Evolutionary conservation across 2,329 filamentous ascomycete genomes (phyloP), one percentile per base, ranked within the genome.

Genomic region (Arthroderma sp.): DNA sequence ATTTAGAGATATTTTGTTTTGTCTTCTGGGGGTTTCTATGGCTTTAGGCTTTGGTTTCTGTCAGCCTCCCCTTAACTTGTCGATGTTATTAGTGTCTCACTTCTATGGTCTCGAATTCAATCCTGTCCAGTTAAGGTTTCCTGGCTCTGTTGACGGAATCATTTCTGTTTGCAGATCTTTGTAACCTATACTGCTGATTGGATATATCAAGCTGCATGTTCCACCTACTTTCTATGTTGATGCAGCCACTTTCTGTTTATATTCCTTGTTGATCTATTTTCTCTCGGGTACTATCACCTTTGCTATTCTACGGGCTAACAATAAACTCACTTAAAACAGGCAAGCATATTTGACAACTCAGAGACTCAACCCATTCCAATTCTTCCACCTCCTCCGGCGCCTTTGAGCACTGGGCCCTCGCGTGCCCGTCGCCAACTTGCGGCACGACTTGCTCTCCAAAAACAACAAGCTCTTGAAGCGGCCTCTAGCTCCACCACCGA

Each of bases 361-460:
- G 61, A 60, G 60, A 63, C 55, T 58, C 72, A 74, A 58, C 73
- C 68, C 54, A 73, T 72, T 62, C 75, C 70, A 15, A 73, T 76
- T 44, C 63, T 76, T 33, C 68, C 72, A 55, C 73, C 74, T 0
- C 85, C 86, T n/a, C 87, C 83, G 21, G 85, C 87, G 33, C 88
- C 90, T 11, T 77, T 95, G 66, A 93, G 91, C 69, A 84, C 91
- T 37, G 85, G 87, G 0, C 91, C 91, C 1, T 94, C 89, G 6
- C 83, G 91, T 55, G 91, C 91, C 6, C 83, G 91, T 54, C 79
- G 89, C 57, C 89, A 95, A 70, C 81, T 97, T n/a, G 91, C 90
- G n/a, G 87, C 88, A 11, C 83, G 91, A 11, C 79, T 97, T 66
- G 82, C 88, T 1, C 81, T 86, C 72, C 86, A 88, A 63, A 82